Conservation (phyloP, 345 rosid species). For the Corchorus capsularis region DNA sequence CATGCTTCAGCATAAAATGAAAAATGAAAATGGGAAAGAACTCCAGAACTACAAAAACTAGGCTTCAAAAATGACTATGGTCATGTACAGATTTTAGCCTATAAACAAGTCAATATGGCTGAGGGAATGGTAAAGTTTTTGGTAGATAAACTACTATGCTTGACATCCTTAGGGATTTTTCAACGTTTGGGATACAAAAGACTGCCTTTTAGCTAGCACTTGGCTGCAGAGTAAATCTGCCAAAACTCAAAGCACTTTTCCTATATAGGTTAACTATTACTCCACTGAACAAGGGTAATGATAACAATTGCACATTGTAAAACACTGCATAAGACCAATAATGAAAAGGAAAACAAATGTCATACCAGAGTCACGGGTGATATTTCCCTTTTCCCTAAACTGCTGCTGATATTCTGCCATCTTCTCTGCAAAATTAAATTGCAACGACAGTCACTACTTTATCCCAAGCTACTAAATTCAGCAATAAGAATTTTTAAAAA, state of each 20-base stretch:
- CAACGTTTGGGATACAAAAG: background rate
- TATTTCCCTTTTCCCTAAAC: conserved; percentile 35
- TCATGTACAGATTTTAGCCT: background rate
- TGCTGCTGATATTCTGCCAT: conserved; percentile 41
- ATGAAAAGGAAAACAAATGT: background rate
- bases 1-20: background rate
- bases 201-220: background rate
- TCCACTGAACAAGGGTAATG: background rate
- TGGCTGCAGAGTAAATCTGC: background rate
- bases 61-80: background rate
- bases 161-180: background rate
- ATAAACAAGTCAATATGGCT: background rate
- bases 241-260: background rate
- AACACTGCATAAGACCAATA: background rate
- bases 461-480: conserved; percentile 5
- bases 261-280: background rate
- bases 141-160: background rate
- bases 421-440: conserved; percentile 42
- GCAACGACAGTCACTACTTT: conserved; percentile 11
- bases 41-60: background rate
- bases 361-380: conserved; percentile 42
- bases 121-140: background rate
- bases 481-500: background rate
- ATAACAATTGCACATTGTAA: background rate
- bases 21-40: background rate